Evolutionary conservation across 2,329 filamentous ascomycete species (phyloP).

Genomic region (Pseudogymnoascus sp.): DNA sequence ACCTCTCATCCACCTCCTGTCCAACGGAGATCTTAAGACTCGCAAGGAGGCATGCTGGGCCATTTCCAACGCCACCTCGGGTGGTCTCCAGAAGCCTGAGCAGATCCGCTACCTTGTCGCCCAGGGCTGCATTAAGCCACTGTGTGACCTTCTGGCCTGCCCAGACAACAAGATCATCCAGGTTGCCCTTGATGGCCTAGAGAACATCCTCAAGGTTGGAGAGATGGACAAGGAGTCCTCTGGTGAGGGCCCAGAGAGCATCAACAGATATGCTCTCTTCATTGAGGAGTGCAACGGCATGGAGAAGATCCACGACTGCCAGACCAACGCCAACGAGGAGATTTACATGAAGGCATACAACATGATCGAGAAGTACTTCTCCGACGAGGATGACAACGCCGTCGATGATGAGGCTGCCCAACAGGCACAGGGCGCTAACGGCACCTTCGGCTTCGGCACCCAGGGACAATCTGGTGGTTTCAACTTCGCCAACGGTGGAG

Average conservation of each 20-base stretch:
- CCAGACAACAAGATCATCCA: conserved; percentile 99
- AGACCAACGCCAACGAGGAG: conserved; percentile 99
- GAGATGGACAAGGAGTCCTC: conserved; percentile 95
- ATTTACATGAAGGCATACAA: conserved; percentile 99
- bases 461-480: conserved; percentile 69
- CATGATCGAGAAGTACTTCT: conserved; percentile 99
- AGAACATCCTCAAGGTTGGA: conserved; percentile 99
- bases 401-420: conserved; percentile 71
- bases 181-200: conserved; percentile 90
- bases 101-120: conserved; percentile 93
- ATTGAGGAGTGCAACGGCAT: conserved; percentile 98
- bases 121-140: conserved; percentile 92
- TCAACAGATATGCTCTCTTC: conserved; percentile 96
- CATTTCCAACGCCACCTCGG: conserved; percentile 96
- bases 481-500: conserved; percentile 76
- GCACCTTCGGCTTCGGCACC: conserved; percentile 73
- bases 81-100: conserved; percentile 95
- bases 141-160: conserved; percentile 90
- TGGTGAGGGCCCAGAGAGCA: conserved; percentile 65
- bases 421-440: conserved; percentile 57
- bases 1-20: conserved; percentile 89
- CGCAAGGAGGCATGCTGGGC: conserved; percentile 99
- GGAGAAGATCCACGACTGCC: conserved; percentile 99
- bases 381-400: conserved; percentile 82
- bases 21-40: conserved; percentile 97